Percentiles rank a stretch among this genome's conserved stretches.
These are phyloP conservation scores for Peronospora belbahrii DNA, from an alignment of 352 stramenopile genomes.

Conservation along the genomic window DNA sequence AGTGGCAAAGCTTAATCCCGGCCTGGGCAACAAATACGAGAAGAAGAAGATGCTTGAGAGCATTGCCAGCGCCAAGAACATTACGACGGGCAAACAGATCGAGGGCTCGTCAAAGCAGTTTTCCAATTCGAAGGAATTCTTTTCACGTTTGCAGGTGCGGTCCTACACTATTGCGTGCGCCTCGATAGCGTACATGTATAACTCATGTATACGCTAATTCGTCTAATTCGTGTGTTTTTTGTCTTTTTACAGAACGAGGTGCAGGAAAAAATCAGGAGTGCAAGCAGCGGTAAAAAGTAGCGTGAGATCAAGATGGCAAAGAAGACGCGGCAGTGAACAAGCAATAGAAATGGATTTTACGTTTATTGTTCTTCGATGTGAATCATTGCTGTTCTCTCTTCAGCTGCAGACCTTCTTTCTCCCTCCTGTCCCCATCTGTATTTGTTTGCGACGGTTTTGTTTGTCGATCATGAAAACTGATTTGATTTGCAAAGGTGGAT, in stretches of 20 bases:
- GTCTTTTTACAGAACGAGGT: slow-evolving; percentile 29
- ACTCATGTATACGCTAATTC: slow-evolving; percentile 4
- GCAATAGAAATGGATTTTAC: slow-evolving; percentile 35
- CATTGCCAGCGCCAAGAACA: slow-evolving; percentile 69
- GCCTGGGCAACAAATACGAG: slow-evolving; percentile 93
- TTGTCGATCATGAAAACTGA: neutral
- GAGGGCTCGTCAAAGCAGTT: slow-evolving; percentile 78
- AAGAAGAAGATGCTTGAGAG: slow-evolving; percentile 89
- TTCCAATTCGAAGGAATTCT: slow-evolving; percentile 86
- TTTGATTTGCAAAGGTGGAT: neutral
- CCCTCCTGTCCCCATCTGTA: too few species aligned
- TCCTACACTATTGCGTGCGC: slow-evolving; percentile 6
- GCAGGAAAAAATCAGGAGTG: slow-evolving; percentile 36
- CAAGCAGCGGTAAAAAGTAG: slow-evolving; percentile 22
- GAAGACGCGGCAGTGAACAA: slow-evolving; percentile 2
- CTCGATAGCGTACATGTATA: slow-evolving; percentile 4
- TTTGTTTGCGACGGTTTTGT: neutral
- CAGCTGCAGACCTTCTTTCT: neutral
- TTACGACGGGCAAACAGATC: slow-evolving; percentile 79
- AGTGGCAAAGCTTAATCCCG: slow-evolving; percentile 91
- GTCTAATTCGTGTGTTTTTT: slow-evolving; percentile 8
- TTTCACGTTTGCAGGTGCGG: slow-evolving; percentile 59
- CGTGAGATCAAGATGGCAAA: slow-evolving; percentile 1
- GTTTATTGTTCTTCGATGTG: slow-evolving; percentile 15
- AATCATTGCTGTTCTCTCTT: slow-evolving; percentile 1